phyloP scores from a whole-genome alignment of 176 grass and related monocot genomes.

The Ananas comosus region DNA sequence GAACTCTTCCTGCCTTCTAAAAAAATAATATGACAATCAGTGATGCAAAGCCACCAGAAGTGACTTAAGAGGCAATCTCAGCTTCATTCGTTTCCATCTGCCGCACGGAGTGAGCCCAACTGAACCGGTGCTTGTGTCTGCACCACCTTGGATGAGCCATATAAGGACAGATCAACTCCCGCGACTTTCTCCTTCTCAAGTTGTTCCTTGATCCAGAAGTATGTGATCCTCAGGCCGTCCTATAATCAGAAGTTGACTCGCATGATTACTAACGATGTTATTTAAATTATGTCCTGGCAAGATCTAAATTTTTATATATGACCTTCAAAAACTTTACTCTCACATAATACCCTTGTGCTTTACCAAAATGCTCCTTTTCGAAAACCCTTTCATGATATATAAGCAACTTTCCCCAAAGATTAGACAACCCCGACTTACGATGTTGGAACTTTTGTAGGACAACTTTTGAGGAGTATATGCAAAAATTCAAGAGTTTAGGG shows the following conservation, averaged over 20 bases:
- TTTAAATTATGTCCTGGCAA: too few species aligned
- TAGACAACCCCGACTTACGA: too few species aligned
- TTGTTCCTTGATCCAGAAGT: constrained; percentile 93
- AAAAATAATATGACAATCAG: neutral
- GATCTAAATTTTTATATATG: too few species aligned
- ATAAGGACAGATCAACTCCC: constrained; percentile 33
- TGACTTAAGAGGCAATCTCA: neutral
- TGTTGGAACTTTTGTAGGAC: too few species aligned
- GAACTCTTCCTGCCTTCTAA: neutral
- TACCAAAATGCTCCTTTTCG: too few species aligned
- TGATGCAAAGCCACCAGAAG: neutral
- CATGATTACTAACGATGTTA: too few species aligned
- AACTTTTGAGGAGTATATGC: too few species aligned
- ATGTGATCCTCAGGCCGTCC: constrained; percentile 71
- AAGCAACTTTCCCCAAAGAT: too few species aligned
- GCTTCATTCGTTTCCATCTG: constrained; percentile 60
- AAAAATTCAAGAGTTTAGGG: too few species aligned
- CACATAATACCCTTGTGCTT: too few species aligned
- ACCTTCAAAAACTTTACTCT: too few species aligned
- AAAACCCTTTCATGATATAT: too few species aligned
- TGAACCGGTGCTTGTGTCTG: constrained; percentile 63
- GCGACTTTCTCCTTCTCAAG: constrained; percentile 55
- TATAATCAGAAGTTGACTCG: constrained; percentile 6
- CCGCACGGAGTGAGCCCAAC: constrained; percentile 67
- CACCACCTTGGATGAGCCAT: constrained; percentile 74